Evolutionary conservation across 371 early-diverging fungal genomes (phyloP), one percentile per base, ranked within the genome.

Genomic region (Mucor mucedo): DNA sequence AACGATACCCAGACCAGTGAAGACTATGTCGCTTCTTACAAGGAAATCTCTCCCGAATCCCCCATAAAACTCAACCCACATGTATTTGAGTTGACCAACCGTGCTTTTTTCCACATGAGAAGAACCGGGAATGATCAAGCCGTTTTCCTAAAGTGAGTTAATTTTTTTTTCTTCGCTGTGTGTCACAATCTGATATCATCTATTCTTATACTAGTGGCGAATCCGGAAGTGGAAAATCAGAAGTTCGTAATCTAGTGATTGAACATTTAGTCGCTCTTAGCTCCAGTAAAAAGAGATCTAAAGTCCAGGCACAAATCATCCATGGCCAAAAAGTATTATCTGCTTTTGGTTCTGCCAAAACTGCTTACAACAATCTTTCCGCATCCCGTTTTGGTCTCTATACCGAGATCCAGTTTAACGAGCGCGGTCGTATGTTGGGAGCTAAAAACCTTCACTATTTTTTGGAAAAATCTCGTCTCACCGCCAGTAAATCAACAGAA

Each of bases 331-430:
- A 66, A 38, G 56, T 60, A 7, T 32, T 66, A 5, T 7, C 35
- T 3, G 56, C 61, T 2, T 97, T 97, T 82, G 93, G 93, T 6
- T 92, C 93, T 72, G 91, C 94, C 38, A 80, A 82, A 65, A 91
- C 94, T 6, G 52, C 79, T 5, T 68, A 70, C 52, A 94, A 96
- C 79, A 71, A 79, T 54, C 89, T 94, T 76, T 92, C 94, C 14
- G 56, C 50, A 3, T 92, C 95, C 5, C 85, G 95, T 55, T 93
- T 91, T 56, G 97, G 93, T 11, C 85, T 89, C 42, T 95, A 95
- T 69, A 88, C 89, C 4, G 95, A 95, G 72, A 76, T 93, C 50
- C 95, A 95, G 68, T 97, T 95, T 69, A 88, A 93, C 71, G 90
- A 86, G 62, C 84, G 88, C n/a, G 94, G 96, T 6, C 87, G 89